These are phyloP conservation scores for Epichloe sibirici DNA, from an alignment of 2,329 filamentous ascomycete genomes.

Conservation along the genomic window DNA sequence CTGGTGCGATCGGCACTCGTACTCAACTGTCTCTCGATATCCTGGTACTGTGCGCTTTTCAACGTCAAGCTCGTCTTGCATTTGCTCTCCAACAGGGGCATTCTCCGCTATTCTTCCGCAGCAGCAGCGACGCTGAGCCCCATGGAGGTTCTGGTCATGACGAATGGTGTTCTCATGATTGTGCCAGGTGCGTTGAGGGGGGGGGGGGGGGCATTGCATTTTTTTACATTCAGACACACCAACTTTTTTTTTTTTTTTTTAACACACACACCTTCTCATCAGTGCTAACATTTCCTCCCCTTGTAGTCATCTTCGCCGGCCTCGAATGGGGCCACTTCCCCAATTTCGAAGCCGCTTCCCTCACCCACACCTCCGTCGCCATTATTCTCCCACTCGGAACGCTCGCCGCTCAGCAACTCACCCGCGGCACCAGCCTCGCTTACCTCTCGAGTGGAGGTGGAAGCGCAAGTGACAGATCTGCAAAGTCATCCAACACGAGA, in stretches of 20 bases:
- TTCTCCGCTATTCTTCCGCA: slow-evolving; percentile 26
- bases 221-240: not conserved
- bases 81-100: slow-evolving; percentile 32
- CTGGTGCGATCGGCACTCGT: slow-evolving; percentile 26
- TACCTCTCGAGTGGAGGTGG: slow-evolving; percentile 5
- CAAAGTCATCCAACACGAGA: not conserved
- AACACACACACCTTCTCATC: not conserved
- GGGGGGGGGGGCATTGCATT: too few species aligned
- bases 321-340: slow-evolving; percentile 30
- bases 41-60: slow-evolving; percentile 45
- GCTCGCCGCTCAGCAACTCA: slow-evolving; percentile 36
- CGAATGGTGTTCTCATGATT: slow-evolving; percentile 44
- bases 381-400: slow-evolving; percentile 40
- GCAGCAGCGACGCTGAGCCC: slow-evolving; percentile 23
- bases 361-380: slow-evolving; percentile 36
- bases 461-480: not conserved
- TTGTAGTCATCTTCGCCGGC: slow-evolving; percentile 36
- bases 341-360: slow-evolving; percentile 37
- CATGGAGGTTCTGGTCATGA: slow-evolving; percentile 43
- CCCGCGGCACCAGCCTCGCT: slow-evolving; percentile 13
- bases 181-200: slow-evolving; percentile 32
- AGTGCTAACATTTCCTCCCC: not conserved
- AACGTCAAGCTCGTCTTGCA: slow-evolving; percentile 38
- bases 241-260: too few species aligned
- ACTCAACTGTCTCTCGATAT: slow-evolving; percentile 28